These are phyloP conservation scores for Whalleya microplaca DNA, from an alignment of 2,329 filamentous ascomycete species.

Conservation along the genomic window DNA sequence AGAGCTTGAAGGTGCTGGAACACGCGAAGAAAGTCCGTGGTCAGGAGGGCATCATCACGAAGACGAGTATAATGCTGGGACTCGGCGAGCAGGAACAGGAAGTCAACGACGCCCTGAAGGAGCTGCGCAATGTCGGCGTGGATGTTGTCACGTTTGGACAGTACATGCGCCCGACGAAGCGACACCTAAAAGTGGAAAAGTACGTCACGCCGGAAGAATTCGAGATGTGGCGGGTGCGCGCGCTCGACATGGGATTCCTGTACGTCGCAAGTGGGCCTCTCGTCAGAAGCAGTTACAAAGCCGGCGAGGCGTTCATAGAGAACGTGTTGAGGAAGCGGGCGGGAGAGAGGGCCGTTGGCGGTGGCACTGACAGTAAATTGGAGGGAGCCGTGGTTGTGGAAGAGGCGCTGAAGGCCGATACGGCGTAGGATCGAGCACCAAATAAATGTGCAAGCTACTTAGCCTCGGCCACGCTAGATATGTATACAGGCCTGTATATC, in stretches of 20 bases:
- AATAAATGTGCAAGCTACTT: not conserved
- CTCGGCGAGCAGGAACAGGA: slow-evolving; percentile 90
- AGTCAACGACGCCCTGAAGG: slow-evolving; percentile 76
- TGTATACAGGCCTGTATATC: slow-evolving; percentile 22
- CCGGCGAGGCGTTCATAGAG: slow-evolving; percentile 97
- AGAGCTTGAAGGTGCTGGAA: slow-evolving; percentile 78
- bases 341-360: slow-evolving; percentile 41
- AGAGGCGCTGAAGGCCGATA: slow-evolving; percentile 22
- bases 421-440: slow-evolving; percentile 2
- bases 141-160: slow-evolving; percentile 99
- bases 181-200: slow-evolving; percentile 94
- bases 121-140: slow-evolving; percentile 78
- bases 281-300: slow-evolving; percentile 95
- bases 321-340: slow-evolving; percentile 89
- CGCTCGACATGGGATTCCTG: slow-evolving; percentile 92
- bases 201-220: slow-evolving; percentile 93
- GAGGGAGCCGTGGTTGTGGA: slow-evolving; percentile 29
- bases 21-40: slow-evolving; percentile 77
- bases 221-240: slow-evolving; percentile 86
- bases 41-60: slow-evolving; percentile 81
- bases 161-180: slow-evolving; percentile 98
- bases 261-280: slow-evolving; percentile 94
- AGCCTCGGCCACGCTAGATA: not conserved
- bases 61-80: slow-evolving; percentile 97
- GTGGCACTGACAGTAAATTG: slow-evolving; percentile 23